Evolutionary conservation across 2,329 filamentous ascomycete genomes (phyloP).

Genomic region (Paecilomyces sp.): DNA sequence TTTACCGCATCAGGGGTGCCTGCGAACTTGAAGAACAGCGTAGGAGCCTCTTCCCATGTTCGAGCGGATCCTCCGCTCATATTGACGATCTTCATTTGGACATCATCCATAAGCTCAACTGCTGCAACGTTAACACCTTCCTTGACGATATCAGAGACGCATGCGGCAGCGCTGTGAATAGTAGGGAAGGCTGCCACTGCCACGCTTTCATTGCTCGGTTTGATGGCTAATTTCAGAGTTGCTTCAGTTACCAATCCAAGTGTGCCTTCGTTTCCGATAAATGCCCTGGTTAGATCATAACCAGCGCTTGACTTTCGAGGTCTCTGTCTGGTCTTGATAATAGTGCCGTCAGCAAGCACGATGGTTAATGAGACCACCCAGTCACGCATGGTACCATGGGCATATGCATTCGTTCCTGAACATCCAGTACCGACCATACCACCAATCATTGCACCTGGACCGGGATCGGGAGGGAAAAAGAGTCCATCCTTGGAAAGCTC

Average conservation of each 20-base stretch:
- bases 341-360: slow-evolving; percentile 79
- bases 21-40: slow-evolving; percentile 78
- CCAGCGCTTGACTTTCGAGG: slow-evolving; percentile 86
- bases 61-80: slow-evolving; percentile 59
- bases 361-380: slow-evolving; percentile 86
- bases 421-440: slow-evolving; percentile 53
- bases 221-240: slow-evolving; percentile 76
- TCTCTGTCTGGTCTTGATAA: slow-evolving; percentile 82
- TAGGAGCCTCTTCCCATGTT: slow-evolving; percentile 64
- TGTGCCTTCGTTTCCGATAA: slow-evolving; percentile 87
- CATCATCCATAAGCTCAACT: slow-evolving; percentile 83
- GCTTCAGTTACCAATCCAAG: slow-evolving; percentile 88
- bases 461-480: slow-evolving; percentile 89
- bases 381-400: slow-evolving; percentile 90
- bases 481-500: slow-evolving; percentile 64
- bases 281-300: slow-evolving; percentile 83
- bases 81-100: slow-evolving; percentile 80
- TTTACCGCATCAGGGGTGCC: slow-evolving; percentile 65
- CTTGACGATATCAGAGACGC: slow-evolving; percentile 71
- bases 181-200: slow-evolving; percentile 63
- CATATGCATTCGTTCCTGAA: slow-evolving; percentile 77
- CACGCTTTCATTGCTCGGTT: slow-evolving; percentile 71
- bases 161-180: slow-evolving; percentile 68
- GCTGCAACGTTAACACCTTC: slow-evolving; percentile 65
- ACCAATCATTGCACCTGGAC: slow-evolving; percentile 85